Conservation (phyloP, 345 rosid genomes). For the Sonneratia caseolaris region DNA sequence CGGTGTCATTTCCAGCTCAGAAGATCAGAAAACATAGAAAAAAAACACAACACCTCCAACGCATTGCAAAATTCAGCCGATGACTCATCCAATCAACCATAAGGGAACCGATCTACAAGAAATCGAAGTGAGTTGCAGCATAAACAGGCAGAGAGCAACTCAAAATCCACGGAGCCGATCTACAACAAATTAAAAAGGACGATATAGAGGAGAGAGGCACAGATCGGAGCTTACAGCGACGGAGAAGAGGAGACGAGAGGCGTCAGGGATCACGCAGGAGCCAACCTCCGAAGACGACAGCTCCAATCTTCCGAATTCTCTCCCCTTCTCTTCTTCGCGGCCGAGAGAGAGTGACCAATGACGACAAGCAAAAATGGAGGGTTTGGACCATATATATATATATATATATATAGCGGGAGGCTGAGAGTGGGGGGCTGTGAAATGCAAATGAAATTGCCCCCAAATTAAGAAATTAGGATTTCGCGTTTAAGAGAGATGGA, state of each 20-base stretch:
- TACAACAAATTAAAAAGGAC: not conserved
- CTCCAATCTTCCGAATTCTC: conserved; percentile 1
- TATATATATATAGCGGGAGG: not conserved
- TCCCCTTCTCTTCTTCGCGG: not conserved
- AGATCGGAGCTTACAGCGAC: conserved; percentile 2
- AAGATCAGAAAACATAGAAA: not conserved
- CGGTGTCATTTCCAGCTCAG: not conserved
- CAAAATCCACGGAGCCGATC: not conserved
- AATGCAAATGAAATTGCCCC: not conserved
- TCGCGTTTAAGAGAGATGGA: not conserved
- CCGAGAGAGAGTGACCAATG: not conserved
- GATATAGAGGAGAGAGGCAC: not conserved
- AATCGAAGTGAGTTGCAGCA: not conserved
- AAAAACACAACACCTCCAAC: not conserved
- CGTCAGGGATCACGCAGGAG: not conserved
- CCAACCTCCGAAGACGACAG: not conserved
- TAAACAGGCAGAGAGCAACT: not conserved
- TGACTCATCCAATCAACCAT: not conserved
- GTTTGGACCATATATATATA: not conserved
- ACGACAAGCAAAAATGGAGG: not conserved
- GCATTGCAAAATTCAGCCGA: not conserved
- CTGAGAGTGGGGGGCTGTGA: not conserved
- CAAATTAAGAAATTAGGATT: not conserved
- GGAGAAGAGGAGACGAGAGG: not conserved
- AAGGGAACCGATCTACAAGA: not conserved